A percentile compares a stretch with the other conserved stretches of the same genome.
phyloP scores from a whole-genome alignment of 768 basidiomycete genomes.

The Hortiboletus campestris region DNA sequence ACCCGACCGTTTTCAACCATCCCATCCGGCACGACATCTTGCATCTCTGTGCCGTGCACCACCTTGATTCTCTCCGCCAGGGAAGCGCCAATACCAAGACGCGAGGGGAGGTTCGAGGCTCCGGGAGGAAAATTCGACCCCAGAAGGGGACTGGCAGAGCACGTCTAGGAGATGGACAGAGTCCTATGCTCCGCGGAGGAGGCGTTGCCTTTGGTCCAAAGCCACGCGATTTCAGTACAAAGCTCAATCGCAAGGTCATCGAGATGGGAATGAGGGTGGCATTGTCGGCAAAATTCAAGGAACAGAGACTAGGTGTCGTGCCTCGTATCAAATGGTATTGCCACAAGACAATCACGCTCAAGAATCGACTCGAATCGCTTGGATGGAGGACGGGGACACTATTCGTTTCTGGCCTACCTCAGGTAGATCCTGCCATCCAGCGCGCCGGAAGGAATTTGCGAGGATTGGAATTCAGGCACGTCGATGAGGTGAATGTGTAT shows the following conservation, averaged over 20 bases:
- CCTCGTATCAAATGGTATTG: constrained; percentile 68
- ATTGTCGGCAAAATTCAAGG: constrained; percentile 77
- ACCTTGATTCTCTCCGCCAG: constrained; percentile 86
- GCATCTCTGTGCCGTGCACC: constrained; percentile 86
- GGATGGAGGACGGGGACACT: constrained; percentile 68
- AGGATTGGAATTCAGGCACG: constrained; percentile 60
- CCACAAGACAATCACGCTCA: constrained; percentile 68
- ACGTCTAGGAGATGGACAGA: constrained; percentile 85
- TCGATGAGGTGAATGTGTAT: constrained; percentile 72
- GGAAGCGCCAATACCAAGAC: constrained; percentile 92
- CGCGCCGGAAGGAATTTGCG: constrained; percentile 70
- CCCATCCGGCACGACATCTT: constrained; percentile 91
- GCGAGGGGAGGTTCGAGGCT: constrained; percentile 85
- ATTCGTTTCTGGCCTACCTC: constrained; percentile 66
- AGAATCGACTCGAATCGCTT: constrained; percentile 57
- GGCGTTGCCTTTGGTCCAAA: constrained; percentile 91
- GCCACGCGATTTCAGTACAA: constrained; percentile 88
- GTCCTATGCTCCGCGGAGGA: constrained; percentile 86
- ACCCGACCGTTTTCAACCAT: constrained; percentile 83
- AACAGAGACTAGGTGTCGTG: constrained; percentile 74
- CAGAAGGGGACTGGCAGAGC: constrained; percentile 93
- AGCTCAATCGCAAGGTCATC: constrained; percentile 89
- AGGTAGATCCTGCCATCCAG: constrained; percentile 52
- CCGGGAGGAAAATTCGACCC: constrained; percentile 81
- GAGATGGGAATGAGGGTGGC: constrained; percentile 93